Evolutionary conservation across 164 flowering plant species (phyloP).

Genomic region (Tetrastigma voinierianum): DNA sequence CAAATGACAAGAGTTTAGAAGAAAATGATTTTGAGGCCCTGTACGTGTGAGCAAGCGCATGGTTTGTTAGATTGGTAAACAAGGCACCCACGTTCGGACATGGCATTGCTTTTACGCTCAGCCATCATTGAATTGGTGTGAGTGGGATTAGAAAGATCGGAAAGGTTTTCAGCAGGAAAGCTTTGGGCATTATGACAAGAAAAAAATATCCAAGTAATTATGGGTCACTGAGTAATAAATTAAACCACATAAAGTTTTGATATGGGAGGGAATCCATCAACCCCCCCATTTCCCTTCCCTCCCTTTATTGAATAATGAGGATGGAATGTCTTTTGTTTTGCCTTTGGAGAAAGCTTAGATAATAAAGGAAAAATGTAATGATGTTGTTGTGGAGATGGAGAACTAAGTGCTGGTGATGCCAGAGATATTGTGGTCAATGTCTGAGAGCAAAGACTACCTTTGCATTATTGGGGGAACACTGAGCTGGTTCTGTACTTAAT

Average conservation of each 20-base stretch:
- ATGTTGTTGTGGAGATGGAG: slow-evolving; percentile 15
- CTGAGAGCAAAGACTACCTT: slow-evolving; percentile 20
- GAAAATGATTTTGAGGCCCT: neutral
- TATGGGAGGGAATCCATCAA: slow-evolving; percentile 3
- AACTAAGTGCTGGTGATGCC: slow-evolving; percentile 11
- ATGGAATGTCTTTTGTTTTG: slow-evolving; percentile 22
- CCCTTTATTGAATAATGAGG: slow-evolving; percentile 2
- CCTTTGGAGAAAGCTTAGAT: slow-evolving; percentile 26
- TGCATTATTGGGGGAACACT: slow-evolving; percentile 18
- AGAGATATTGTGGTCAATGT: slow-evolving; percentile 22
- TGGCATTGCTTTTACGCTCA: slow-evolving; percentile 15
- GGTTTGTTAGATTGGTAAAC: slow-evolving; percentile 8
- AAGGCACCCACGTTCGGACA: slow-evolving; percentile 9
- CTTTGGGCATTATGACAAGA: neutral
- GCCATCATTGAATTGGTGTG: slow-evolving; percentile 10
- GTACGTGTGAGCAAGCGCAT: slow-evolving; percentile 5
- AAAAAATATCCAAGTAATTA: neutral
- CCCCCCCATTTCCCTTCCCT: neutral
- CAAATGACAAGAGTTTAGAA: neutral
- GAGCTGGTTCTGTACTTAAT: slow-evolving; percentile 23
- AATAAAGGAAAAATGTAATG: slow-evolving; percentile 17
- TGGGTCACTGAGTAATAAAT: slow-evolving; percentile 5
- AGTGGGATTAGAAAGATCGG: neutral
- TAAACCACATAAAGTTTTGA: slow-evolving; percentile 4
- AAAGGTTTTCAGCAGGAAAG: slow-evolving; percentile 3